A percentile compares a stretch with the other conserved stretches of the same genome.
Conservation (phyloP, 495 filamentous ascomycete genomes). For the Daldinia caldariorum region DNA sequence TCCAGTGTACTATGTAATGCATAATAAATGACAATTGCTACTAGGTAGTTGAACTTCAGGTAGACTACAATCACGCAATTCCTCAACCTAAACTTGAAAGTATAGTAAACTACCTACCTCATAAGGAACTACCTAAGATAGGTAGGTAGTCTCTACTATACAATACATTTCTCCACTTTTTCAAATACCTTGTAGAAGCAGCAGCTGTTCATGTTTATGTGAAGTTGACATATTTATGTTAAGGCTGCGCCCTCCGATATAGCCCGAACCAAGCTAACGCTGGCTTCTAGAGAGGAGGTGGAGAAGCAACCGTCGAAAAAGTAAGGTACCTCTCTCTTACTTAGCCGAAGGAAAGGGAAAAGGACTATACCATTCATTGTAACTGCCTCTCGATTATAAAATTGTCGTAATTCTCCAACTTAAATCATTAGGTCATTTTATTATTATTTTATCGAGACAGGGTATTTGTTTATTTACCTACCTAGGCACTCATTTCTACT, state of each 20-base stretch:
- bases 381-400: background rate
- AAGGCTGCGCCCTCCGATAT: slow-evolving; percentile 29
- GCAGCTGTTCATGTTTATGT: background rate
- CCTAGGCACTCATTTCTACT: background rate
- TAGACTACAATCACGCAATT: too few relatives aligned
- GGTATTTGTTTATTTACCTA: background rate
- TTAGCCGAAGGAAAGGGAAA: too few relatives aligned
- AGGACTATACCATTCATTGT: background rate
- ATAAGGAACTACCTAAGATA: too few relatives aligned
- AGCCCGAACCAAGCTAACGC: slow-evolving; percentile 1
- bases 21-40: too few relatives aligned
- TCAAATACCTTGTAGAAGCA: too few relatives aligned
- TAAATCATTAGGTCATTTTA: background rate
- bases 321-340: too few relatives aligned
- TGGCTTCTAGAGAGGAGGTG: slow-evolving; percentile 5
- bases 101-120: too few relatives aligned
- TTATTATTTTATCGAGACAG: background rate
- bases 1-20: too few relatives aligned
- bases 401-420: background rate
- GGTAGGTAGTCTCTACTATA: too few relatives aligned
- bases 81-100: too few relatives aligned
- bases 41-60: too few relatives aligned
- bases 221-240: slow-evolving; percentile 24
- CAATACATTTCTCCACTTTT: too few relatives aligned
- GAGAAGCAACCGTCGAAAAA: slow-evolving; percentile 1